Percentiles rank a stretch among this genome's conserved stretches.
Conservation (phyloP, 306 rosid genomes). For the Sesbania bispinosa region DNA sequence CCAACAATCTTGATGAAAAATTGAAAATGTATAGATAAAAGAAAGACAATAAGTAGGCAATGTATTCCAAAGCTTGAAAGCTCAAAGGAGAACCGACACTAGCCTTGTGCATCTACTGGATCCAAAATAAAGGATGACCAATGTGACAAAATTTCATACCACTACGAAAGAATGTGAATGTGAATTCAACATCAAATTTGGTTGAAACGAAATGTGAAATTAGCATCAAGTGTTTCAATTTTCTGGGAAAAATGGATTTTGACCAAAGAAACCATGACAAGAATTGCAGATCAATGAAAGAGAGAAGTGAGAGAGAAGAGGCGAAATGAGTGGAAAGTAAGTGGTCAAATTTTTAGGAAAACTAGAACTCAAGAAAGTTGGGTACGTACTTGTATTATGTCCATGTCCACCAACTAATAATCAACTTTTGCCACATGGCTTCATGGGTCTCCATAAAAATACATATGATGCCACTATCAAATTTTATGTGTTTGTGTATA, state of each 20-base stretch:
- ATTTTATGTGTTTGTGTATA: no score
- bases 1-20: slow-evolving; percentile 20
- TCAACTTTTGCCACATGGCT: slow-evolving; percentile 23
- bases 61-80: not conserved
- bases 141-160: not conserved
- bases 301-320: slow-evolving; percentile 30
- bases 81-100: not conserved
- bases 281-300: slow-evolving; percentile 30
- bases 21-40: not conserved
- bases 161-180: not conserved
- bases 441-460: slow-evolving; percentile 7
- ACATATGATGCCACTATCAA: no score
- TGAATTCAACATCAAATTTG: not conserved
- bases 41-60: not conserved
- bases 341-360: slow-evolving; percentile 34
- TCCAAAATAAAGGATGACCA: not conserved
- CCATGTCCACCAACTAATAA: slow-evolving; percentile 19
- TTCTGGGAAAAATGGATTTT: slow-evolving; percentile 19
- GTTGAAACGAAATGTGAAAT: slow-evolving; percentile 10
- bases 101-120: not conserved
- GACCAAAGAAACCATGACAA: slow-evolving; percentile 3
- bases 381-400: not conserved
- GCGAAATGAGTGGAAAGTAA: slow-evolving; percentile 64
- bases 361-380: not conserved
- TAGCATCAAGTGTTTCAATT: not conserved